Base-by-base conservation (phyloP, 2,329 filamentous ascomycete genomes). In the Xylariaceae sp. region DNA sequence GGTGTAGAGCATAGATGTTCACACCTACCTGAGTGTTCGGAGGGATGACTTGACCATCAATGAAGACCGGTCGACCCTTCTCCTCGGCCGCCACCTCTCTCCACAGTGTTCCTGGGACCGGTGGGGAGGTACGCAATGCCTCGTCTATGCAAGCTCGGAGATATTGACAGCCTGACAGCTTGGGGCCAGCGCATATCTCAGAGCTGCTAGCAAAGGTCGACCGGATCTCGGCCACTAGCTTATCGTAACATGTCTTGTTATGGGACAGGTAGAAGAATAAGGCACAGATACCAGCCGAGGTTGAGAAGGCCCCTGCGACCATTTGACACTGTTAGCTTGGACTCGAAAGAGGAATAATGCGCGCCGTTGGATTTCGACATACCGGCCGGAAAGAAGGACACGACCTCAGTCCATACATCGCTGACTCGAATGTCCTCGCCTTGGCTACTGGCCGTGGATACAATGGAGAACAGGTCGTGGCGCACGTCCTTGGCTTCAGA, bases 61-160 rank as follows among this genome's bases (percentile, higher is more conserved):
- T 36, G 17, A 47, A 18, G 13, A 45, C 38, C 3, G 46, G 43
- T n/a, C n/a, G n/a, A n/a, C n/a, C n/a, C 13, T 24, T 29, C 19
- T 18, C 45, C 14, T 49, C 36, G 13, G 35, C 24, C 14, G 34
- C 14, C 4, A 43, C 40, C 27, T 50, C 44, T 8, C 48, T 44
- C 48, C 48, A 51, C 7, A 50, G 35, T 5, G 43, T 43, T 12
- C 45, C 44, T 15, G 34, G 38, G 3, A 43, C 38, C 5, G 48
- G 48, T 2, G 48, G 26, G 3, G 46, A 41, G 15, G 50, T 44
- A 4, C 48, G 40, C 5, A 51, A 38, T 4, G 46, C 33, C 23
- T 51, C 48, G 27, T 51, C 48, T n/a, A 50, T 49, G 19, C 43
- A 44, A n/a, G 46, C 51, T 2, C 51, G 48, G n/a, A 53, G 44